These are phyloP conservation scores for Ceratobasidium theobromae DNA, from an alignment of 1,284 basidiomycete species.

Conservation along the genomic window DNA sequence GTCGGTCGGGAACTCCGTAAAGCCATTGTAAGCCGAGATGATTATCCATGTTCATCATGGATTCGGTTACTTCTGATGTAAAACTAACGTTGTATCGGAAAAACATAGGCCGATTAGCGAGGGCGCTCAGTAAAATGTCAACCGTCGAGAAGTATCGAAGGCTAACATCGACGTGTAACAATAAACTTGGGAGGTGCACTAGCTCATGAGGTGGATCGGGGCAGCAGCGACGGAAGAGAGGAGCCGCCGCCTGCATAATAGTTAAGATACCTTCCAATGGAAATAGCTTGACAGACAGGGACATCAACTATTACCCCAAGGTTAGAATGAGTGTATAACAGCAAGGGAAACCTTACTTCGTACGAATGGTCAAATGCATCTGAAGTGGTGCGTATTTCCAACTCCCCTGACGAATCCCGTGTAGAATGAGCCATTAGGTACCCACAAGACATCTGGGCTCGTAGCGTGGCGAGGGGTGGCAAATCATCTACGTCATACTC, in stretches of 20 bases:
- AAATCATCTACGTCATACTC: background rate
- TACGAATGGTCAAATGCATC: background rate
- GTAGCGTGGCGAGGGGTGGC: background rate
- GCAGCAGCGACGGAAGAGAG: conserved; percentile 1
- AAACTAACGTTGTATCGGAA: conserved; percentile 13
- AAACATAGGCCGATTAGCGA: background rate
- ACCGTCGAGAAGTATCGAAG: conserved; percentile 5
- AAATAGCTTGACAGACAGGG: background rate
- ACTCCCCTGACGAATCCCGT: background rate
- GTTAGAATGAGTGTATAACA: background rate
- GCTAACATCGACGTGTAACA: background rate
- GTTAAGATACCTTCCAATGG: background rate
- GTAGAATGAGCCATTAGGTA: background rate
- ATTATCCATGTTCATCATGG: background rate
- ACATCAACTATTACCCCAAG: conserved; percentile 8
- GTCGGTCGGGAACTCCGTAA: conserved; percentile 17
- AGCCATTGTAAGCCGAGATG: conserved; percentile 12
- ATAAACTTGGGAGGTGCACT: conserved; percentile 3
- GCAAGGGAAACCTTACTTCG: background rate
- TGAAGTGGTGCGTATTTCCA: background rate
- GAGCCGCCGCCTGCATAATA: background rate
- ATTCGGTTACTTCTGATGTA: background rate
- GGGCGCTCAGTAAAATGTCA: conserved; percentile 12
- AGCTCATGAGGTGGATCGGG: background rate
- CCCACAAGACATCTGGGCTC: background rate